These are phyloP conservation scores for Mycosphaerella arachidis DNA, from an alignment of 2,329 filamentous ascomycete species.

Conservation along the genomic window DNA sequence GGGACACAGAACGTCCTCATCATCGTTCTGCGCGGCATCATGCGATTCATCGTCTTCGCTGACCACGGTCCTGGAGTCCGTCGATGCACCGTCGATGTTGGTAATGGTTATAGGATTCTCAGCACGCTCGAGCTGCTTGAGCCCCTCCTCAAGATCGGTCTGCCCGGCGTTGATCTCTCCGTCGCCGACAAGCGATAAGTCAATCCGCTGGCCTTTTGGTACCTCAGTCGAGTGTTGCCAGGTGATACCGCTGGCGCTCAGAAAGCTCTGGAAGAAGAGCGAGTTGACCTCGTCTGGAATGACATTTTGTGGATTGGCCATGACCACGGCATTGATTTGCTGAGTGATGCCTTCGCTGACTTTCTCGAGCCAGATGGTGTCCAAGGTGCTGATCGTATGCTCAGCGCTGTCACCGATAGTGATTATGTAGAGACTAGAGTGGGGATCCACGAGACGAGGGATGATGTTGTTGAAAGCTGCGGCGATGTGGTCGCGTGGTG, in stretches of 20 bases:
- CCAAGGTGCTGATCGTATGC: slow-evolving; percentile 18
- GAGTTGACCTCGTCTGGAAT: slow-evolving; percentile 8
- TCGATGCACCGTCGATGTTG: background rate
- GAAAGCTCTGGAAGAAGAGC: slow-evolving; percentile 9
- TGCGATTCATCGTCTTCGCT: background rate
- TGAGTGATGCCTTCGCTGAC: background rate
- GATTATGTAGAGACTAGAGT: slow-evolving; percentile 62
- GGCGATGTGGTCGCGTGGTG: slow-evolving; percentile 56
- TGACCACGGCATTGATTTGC: slow-evolving; percentile 16
- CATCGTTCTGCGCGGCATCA: background rate
- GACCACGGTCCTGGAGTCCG: background rate
- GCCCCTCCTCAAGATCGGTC: background rate
- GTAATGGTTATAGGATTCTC: background rate
- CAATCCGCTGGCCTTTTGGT: background rate
- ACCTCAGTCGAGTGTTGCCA: slow-evolving; percentile 17
- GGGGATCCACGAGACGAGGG: slow-evolving; percentile 39
- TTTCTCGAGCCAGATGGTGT: slow-evolving; percentile 8
- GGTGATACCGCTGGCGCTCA: slow-evolving; percentile 12
- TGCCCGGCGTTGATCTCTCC: background rate
- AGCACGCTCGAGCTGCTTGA: no score
- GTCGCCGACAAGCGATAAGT: background rate
- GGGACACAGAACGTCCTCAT: slow-evolving; percentile 8
- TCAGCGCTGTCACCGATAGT: slow-evolving; percentile 65
- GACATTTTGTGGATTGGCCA: slow-evolving; percentile 21
- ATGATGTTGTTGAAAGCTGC: slow-evolving; percentile 65